Evolutionary conservation across 306 rosid genomes (phyloP), one percentile per base, ranked within the genome.

Genomic region (Aeschynomene evenia): DNA sequence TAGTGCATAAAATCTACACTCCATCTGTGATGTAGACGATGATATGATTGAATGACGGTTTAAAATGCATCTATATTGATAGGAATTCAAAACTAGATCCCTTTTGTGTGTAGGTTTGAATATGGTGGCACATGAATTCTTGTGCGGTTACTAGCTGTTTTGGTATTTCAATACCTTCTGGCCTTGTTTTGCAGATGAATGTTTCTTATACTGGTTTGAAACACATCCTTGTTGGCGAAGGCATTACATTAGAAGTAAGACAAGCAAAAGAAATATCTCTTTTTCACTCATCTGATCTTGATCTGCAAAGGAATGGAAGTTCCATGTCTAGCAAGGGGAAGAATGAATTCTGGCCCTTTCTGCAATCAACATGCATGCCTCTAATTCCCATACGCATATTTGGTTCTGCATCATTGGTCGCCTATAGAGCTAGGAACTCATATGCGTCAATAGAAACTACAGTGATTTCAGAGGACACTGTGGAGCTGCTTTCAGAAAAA

Each of bases 401-500:
- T 23, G 97, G 98, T 40, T 69, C 95, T 63, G 91, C 84, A 15
- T 81, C 81, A 23, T 33, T 88, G 72, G 71, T 87, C 33, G 97
- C 97, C 9, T 90, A 81, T 72, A 80, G 82, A 84, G 77, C 88
- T 34, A 78, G 82, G 66, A 94, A 88, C 28, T 85, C 84, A n/a
- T 18, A 73, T 39, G 60, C 82, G 14, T 21, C 23, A n/a, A 74
- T 94, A 64, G 75, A 65, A 67, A 74, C 83, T 75, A 70, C 61
- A 18, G 68, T 55, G 20, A 73, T 84, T 65, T 87, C 95, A 1
- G 78, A 84, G 45, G 88, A 87, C 51, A 79, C 87, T 6, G 57
- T 94, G 81, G 90, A 88, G 84, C 79, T 94, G 55, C 79, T 94
- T 62, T 81, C 98, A 6, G 95, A 88, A 73, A 94, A 94, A 85